A percentile compares a stretch with the other conserved stretches of the same genome.
Evolutionary conservation across 1,284 basidiomycete species (phyloP).

Genomic region (Ceratobasidium sp.): DNA sequence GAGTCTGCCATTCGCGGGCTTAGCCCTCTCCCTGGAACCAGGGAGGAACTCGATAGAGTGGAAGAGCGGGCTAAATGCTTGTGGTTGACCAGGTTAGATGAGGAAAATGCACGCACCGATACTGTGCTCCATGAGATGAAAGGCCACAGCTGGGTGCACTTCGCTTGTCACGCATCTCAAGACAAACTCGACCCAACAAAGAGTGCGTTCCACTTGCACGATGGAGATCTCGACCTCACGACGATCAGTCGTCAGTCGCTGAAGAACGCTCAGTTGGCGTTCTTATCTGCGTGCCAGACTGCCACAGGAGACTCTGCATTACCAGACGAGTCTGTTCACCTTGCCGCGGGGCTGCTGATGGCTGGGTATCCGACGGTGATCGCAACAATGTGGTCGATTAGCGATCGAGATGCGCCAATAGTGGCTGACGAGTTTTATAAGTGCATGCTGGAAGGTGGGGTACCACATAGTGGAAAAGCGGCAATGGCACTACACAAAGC

Average conservation of each 20-base stretch:
- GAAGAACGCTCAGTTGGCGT: neutral
- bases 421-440: too few species aligned
- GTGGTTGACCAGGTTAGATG: neutral
- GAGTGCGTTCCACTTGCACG: constrained; percentile 14
- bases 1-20: neutral
- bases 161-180: neutral
- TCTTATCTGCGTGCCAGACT: constrained; percentile 22
- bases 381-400: too few species aligned
- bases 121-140: neutral
- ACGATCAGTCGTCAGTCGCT: neutral
- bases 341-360: constrained; percentile 45
- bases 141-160: neutral
- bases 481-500: neutral
- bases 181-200: neutral
- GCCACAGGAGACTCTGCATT: constrained; percentile 38
- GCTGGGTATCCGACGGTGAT: too few species aligned
- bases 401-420: too few species aligned
- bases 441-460: too few species aligned
- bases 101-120: neutral
- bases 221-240: neutral
- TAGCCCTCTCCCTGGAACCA: neutral
- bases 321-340: constrained; percentile 44
- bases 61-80: neutral
- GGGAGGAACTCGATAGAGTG: neutral
- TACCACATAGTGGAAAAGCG: neutral